These are phyloP conservation scores for Candida alai DNA, from an alignment of 805 yeast genomes.

Conservation along the genomic window DNA sequence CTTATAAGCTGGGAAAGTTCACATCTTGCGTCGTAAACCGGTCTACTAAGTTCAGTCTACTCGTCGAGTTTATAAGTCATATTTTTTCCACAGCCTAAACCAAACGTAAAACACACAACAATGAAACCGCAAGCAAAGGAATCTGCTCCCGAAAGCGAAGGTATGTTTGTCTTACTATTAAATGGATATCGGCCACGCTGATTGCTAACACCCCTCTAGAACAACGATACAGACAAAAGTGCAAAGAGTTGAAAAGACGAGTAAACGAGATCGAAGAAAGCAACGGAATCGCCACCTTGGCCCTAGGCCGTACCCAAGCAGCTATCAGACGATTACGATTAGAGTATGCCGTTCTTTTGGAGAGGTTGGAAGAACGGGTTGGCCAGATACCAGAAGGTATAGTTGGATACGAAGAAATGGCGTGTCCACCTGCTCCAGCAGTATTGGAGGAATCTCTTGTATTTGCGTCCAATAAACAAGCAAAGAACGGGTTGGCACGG, in stretches of 20 bases:
- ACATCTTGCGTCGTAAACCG: too few relatives aligned
- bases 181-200: too few relatives aligned
- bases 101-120: conserved; percentile 1
- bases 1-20: too few relatives aligned
- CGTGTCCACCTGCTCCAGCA: conserved; percentile 39
- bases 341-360: conserved; percentile 78
- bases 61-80: too few relatives aligned
- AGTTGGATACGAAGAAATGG: conserved; percentile 29
- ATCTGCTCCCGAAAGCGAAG: conserved; percentile 37
- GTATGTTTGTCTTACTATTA: conserved; percentile 21
- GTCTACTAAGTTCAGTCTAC: too few relatives aligned
- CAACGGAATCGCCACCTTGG: conserved; percentile 72
- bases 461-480: too few relatives aligned
- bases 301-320: conserved; percentile 71
- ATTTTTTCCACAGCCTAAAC: too few relatives aligned
- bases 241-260: conserved; percentile 66
- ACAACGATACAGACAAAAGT: conserved; percentile 54
- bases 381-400: conserved; percentile 23
- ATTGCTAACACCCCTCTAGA: conserved; percentile 16
- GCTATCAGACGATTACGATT: conserved; percentile 75
- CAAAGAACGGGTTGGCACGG: conserved; percentile 17
- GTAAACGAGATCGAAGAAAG: conserved; percentile 70
- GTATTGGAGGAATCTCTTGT: conserved; percentile 30
- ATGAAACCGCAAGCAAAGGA: conserved; percentile 18
- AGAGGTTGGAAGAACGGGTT: conserved; percentile 65